Evolutionary conservation across 2,329 filamentous ascomycete genomes (phyloP).

Genomic region (Cladosporium sp.): DNA sequence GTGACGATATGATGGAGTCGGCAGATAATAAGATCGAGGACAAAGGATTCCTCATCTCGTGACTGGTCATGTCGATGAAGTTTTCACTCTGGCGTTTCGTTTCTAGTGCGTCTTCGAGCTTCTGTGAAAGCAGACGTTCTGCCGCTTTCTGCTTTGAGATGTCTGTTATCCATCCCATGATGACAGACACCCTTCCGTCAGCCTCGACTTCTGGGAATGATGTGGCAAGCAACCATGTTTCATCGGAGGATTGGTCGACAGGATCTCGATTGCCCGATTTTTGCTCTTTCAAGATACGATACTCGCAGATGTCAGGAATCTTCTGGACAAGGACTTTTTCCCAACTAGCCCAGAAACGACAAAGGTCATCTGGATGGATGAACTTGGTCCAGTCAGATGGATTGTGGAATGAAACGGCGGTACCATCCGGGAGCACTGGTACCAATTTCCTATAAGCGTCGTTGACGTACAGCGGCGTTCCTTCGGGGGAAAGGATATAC

Average conservation of each 20-base stretch:
- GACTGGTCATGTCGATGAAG: conserved; percentile 33
- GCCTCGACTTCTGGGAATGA: conserved; percentile 23
- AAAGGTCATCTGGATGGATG: conserved; percentile 10
- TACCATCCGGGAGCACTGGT: conserved; percentile 8
- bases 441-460: neutral
- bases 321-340: conserved; percentile 12
- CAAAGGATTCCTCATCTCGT: conserved; percentile 43
- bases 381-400: conserved; percentile 11
- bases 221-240: conserved; percentile 18
- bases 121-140: conserved; percentile 32
- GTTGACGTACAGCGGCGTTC: conserved; percentile 31
- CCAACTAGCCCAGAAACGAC: neutral
- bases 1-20: conserved; percentile 33
- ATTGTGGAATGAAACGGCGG: conserved; percentile 19
- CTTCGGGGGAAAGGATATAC: conserved; percentile 28
- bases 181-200: conserved; percentile 22
- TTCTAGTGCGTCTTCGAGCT: conserved; percentile 17
- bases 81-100: conserved; percentile 27
- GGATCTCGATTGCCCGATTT: conserved; percentile 12
- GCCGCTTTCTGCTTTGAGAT: conserved; percentile 29
- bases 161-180: conserved; percentile 25
- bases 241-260: conserved; percentile 3
- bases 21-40: conserved; percentile 41
- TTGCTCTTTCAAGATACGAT: conserved; percentile 17
- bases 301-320: conserved; percentile 13